A percentile compares a stretch with the other conserved stretches of the same genome.
Conservation (phyloP, 192 early-diverging fungal species). For the Allomyces macrogynus region DNA sequence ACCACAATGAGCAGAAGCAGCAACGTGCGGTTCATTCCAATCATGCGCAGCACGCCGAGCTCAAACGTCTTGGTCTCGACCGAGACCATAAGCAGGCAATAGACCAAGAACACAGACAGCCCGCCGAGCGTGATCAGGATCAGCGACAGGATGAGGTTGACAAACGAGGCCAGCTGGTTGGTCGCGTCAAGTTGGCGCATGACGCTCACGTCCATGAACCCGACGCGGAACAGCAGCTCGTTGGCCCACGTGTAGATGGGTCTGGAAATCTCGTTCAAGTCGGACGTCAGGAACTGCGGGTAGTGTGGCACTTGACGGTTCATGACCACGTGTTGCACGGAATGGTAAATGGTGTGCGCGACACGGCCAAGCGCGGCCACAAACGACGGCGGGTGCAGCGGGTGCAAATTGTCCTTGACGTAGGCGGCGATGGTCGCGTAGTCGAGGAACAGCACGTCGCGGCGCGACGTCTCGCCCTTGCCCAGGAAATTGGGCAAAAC, state of each 20-base stretch:
- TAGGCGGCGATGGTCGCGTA: too few species aligned
- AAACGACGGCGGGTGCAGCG: too few species aligned
- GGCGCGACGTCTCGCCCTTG: too few species aligned
- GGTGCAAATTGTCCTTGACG: too few species aligned
- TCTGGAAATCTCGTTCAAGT: conserved; percentile 5
- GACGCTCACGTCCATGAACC: conserved; percentile 3
- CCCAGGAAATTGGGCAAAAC: too few species aligned
- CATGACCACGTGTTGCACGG: too few species aligned
- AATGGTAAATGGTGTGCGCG: conserved; percentile 5
- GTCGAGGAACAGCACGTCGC: too few species aligned
- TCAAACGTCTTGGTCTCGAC: conserved; percentile 14
- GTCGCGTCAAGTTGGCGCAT: not conserved
- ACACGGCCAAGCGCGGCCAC: not conserved
- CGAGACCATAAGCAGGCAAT: conserved; percentile 15
- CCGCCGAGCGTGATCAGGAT: conserved; percentile 9
- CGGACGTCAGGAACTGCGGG: conserved; percentile 5
- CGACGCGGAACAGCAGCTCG: conserved; percentile 7
- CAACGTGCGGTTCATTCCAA: conserved; percentile 8
- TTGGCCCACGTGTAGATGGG: conserved; percentile 7
- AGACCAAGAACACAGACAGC: conserved; percentile 14
- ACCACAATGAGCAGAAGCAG: conserved; percentile 5
- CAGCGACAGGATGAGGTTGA: conserved; percentile 11
- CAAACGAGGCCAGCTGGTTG: conserved; percentile 10
- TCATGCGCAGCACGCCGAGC: conserved; percentile 14
- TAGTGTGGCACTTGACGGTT: conserved; percentile 2